These are phyloP conservation scores for Fusarium subglutinans DNA, from an alignment of 2,329 filamentous ascomycete genomes.

Conservation along the genomic window DNA sequence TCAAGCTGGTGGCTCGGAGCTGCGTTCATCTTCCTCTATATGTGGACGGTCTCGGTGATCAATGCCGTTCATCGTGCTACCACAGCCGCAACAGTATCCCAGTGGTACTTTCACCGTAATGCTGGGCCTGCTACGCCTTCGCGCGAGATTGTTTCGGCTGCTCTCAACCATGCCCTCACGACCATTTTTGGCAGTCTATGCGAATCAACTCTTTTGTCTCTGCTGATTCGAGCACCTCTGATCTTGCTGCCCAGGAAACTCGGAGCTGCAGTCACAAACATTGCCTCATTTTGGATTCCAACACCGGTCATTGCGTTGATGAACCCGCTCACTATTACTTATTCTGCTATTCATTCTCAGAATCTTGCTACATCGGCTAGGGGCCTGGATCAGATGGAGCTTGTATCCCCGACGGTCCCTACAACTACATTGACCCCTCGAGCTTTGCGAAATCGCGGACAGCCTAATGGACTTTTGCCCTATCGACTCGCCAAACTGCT, in stretches of 20 bases:
- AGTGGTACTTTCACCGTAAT: slow-evolving; percentile 99
- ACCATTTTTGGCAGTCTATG: slow-evolving; percentile 94
- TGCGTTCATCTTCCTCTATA: slow-evolving; percentile 92
- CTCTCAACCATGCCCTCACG: slow-evolving; percentile 81
- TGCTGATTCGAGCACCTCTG: slow-evolving; percentile 85
- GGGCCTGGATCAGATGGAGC: slow-evolving; percentile 82
- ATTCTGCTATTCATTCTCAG: slow-evolving; percentile 92
- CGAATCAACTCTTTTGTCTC: slow-evolving; percentile 81
- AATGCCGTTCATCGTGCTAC: slow-evolving; percentile 90
- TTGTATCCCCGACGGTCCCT: slow-evolving; percentile 76
- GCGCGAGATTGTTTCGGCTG: slow-evolving; percentile 82
- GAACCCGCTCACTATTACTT: slow-evolving; percentile 91
- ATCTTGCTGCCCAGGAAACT: slow-evolving; percentile 81
- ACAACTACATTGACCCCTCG: slow-evolving; percentile 75
- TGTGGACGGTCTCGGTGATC: slow-evolving; percentile 91
- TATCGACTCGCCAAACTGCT: slow-evolving; percentile 93
- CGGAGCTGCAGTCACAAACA: slow-evolving; percentile 72
- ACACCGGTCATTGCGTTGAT: slow-evolving; percentile 86
- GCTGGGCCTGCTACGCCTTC: slow-evolving; percentile 80
- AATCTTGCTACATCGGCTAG: slow-evolving; percentile 80
- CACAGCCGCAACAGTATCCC: slow-evolving; percentile 92
- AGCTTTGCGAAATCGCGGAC: slow-evolving; percentile 56
- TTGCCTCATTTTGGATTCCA: slow-evolving; percentile 82
- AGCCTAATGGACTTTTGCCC: slow-evolving; percentile 72
- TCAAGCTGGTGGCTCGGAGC: slow-evolving; percentile 96